A percentile compares a stretch with the other conserved stretches of the same genome.
These are phyloP conservation scores for Eucalyptus erythrocorys DNA, from an alignment of 345 rosid species.

Conservation along the genomic window DNA sequence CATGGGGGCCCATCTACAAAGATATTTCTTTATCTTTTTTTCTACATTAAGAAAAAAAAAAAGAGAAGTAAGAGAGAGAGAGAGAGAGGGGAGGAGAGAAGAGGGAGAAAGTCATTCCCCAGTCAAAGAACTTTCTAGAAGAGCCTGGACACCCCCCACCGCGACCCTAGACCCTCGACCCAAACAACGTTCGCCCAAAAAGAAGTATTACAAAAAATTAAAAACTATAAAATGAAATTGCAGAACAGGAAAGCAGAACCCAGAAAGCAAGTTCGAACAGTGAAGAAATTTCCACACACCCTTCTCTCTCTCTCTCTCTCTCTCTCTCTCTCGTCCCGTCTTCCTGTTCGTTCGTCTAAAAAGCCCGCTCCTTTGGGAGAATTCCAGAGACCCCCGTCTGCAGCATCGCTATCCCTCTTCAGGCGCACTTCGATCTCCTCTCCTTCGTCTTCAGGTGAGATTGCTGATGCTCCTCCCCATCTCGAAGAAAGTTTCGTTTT, in stretches of 20 bases:
- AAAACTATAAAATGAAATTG: not conserved
- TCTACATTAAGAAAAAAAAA: not conserved
- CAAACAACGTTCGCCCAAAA: not conserved
- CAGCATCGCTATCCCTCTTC: not conserved
- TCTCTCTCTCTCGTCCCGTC: not conserved
- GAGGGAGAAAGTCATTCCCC: not conserved
- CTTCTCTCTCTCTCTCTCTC: not conserved
- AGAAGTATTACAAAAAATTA: not conserved
- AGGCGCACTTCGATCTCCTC: not conserved
- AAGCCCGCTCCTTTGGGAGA: not conserved
- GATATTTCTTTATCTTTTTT: not conserved
- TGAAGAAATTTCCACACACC: not conserved
- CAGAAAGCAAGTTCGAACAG: not conserved
- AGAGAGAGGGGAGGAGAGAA: not conserved
- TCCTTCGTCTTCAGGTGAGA: not conserved
- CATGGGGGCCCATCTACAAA: not conserved
- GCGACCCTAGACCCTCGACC: not conserved
- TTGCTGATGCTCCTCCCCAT: not conserved
- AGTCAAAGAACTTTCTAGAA: not conserved
- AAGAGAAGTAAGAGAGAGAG: rapidly evolving
- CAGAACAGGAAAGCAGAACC: not conserved
- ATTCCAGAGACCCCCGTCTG: not conserved
- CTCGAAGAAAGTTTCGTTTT: not conserved
- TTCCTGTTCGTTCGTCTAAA: not conserved
- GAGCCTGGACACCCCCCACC: not conserved